Evolutionary conservation across 257 asterid genomes (phyloP), one percentile per base, ranked within the genome.

Genomic region (Scutellaria barbata): DNA sequence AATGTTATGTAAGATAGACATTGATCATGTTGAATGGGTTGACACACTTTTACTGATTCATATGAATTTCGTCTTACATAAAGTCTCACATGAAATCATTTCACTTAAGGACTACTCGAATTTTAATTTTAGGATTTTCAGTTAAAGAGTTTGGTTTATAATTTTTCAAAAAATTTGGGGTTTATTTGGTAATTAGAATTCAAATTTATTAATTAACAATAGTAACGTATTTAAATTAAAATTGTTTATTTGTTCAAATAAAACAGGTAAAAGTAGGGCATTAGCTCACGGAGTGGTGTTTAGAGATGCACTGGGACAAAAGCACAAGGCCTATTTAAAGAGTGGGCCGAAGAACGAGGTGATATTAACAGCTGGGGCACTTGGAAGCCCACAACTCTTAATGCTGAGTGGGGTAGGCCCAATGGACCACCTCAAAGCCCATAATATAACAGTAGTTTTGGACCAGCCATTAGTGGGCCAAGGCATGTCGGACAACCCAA

Each of bases 401-500:
- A 89, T 94, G 96, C 71, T 94, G 54, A 94, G 98, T 58, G 96
- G 98, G 0, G 14, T 94, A 18, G 98, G 97, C 74, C 96, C 96
- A 52, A 7, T 40, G 14, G 77, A 60, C 0, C 96, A 94, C 6
- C 83, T 94, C 2, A 80, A 75, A 73, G 84, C 87, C 76, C 90
- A 81, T 62, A 86, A 88, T 10, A 86, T 88, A 7, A 59, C 79
- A 0, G 59, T 88, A 0, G 83, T 91, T 14, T 46, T 89, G 73
- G 88, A 86, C 76, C 96, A 85, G 70, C 96, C 96, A 9, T 72
- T 71, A 11, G 95, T 94, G 57, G 98, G 98, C 54, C 96, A 80
- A 51, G 95, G 88, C 41, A 94, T 94, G 98, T 80, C 94, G 3
- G 98, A 94, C 54, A 94, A 94, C 79, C 97, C 98, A 7, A 93